These are phyloP conservation scores for Chlamydomonas reinhardtii DNA, from an alignment of 163 green algal genomes.

Conservation along the genomic window DNA sequence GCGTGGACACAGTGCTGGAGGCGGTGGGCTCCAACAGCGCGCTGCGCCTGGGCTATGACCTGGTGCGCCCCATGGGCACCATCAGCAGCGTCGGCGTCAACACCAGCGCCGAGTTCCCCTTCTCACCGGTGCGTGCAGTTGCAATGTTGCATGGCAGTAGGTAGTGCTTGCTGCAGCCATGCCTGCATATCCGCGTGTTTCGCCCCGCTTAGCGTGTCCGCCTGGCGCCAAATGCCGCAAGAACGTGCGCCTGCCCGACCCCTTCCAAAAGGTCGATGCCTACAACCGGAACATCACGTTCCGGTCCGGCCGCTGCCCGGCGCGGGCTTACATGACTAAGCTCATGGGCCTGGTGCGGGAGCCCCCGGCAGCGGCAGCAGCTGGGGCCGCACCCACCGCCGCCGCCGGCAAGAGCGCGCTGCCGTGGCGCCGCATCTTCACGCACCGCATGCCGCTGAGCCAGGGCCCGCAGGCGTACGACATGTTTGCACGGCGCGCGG, in stretches of 20 bases:
- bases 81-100: conserved; percentile 76
- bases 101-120: conserved; percentile 65
- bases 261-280: conserved; percentile 39
- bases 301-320: conserved; percentile 63
- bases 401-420: background rate
- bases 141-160: too few species aligned
- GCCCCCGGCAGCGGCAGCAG: background rate
- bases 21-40: conserved; percentile 67
- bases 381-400: background rate
- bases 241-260: too few species aligned
- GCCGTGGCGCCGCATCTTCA: conserved; percentile 50
- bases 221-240: too few species aligned
- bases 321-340: conserved; percentile 63
- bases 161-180: too few species aligned
- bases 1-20: conserved; percentile 74
- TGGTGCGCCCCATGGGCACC: conserved; percentile 65
- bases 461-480: conserved; percentile 38
- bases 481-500: conserved; percentile 40
- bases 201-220: too few species aligned
- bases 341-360: conserved; percentile 62
- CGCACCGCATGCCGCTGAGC: conserved; percentile 51
- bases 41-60: conserved; percentile 71
- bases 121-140: conserved; percentile 42
- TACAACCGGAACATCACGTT: conserved; percentile 52
- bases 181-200: too few species aligned